Evolutionary conservation across 306 rosid species (phyloP).

Genomic region (Glycine latifolia): DNA sequence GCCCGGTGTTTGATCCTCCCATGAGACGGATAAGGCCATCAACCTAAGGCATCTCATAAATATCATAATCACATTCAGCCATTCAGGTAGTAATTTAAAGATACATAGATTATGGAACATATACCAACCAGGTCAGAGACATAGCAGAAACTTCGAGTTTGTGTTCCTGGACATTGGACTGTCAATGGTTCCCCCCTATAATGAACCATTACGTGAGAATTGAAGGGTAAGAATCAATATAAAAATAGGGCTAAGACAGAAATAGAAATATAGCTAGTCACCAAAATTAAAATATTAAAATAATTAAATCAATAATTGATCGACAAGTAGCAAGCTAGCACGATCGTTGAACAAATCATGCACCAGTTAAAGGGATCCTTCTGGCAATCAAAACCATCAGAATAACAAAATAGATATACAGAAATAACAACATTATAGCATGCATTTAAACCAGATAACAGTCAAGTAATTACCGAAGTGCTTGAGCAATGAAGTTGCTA

Average conservation of each 20-base stretch:
- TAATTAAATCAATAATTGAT: constrained; percentile 27
- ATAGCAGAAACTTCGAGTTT: constrained; percentile 85
- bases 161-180: constrained; percentile 81
- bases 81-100: constrained; percentile 1
- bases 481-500: constrained; percentile 95
- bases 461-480: constrained; percentile 70
- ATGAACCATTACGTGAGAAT: constrained; percentile 20
- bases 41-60: constrained; percentile 58
- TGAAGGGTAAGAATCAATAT: background rate
- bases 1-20: constrained; percentile 82
- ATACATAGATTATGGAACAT: constrained; percentile 14
- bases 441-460: background rate
- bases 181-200: constrained; percentile 81
- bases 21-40: constrained; percentile 84
- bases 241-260: background rate
- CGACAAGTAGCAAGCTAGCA: background rate
- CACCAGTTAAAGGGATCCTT: background rate
- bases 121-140: constrained; percentile 90
- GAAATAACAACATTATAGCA: background rate
- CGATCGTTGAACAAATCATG: constrained; percentile 11
- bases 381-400: constrained; percentile 5
- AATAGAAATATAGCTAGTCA: background rate
- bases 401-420: background rate
- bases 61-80: background rate
- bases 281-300: background rate